These are phyloP conservation scores for Cadophora sp. DNA, from an alignment of 2,329 filamentous ascomycete genomes.

Conservation along the genomic window DNA sequence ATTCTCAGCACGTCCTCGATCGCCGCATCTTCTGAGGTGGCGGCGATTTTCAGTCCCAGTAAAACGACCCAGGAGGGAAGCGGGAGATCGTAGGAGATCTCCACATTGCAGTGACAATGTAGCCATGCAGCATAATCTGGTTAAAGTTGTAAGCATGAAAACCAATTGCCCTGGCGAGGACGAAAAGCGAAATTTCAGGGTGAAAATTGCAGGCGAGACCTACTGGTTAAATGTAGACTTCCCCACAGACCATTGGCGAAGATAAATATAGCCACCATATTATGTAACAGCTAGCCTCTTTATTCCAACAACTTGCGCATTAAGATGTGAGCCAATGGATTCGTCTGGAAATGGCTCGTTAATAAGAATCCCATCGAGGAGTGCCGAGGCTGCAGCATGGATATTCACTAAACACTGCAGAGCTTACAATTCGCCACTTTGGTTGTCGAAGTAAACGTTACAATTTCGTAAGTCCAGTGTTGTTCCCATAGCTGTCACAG, in stretches of 20 bases:
- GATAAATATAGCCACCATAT: not conserved
- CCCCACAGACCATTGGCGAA: not conserved
- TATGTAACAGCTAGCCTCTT: not conserved
- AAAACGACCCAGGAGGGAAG: not conserved
- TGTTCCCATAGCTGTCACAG: not conserved
- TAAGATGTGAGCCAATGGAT: not conserved
- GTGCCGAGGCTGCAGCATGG: not conserved
- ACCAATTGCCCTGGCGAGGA: not conserved
- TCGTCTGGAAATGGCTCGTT: not conserved
- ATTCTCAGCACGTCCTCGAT: not conserved
- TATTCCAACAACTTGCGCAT: not conserved
- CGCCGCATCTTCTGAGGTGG: not conserved
- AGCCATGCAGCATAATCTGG: conserved; percentile 12
- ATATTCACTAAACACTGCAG: not conserved
- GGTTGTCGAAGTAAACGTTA: not conserved
- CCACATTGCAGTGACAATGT: not conserved
- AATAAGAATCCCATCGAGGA: not conserved
- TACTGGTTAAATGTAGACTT: not conserved
- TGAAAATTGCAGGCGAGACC: not conserved
- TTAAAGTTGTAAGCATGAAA: conserved; percentile 12
- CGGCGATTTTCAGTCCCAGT: not conserved
- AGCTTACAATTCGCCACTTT: not conserved
- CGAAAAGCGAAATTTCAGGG: not conserved
- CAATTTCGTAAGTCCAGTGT: not conserved
- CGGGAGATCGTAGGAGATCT: conserved; percentile 13